These are phyloP conservation scores for Immersiporthe knoxdaviesiana DNA, from an alignment of 2,329 filamentous ascomycete species.

Conservation along the genomic window DNA sequence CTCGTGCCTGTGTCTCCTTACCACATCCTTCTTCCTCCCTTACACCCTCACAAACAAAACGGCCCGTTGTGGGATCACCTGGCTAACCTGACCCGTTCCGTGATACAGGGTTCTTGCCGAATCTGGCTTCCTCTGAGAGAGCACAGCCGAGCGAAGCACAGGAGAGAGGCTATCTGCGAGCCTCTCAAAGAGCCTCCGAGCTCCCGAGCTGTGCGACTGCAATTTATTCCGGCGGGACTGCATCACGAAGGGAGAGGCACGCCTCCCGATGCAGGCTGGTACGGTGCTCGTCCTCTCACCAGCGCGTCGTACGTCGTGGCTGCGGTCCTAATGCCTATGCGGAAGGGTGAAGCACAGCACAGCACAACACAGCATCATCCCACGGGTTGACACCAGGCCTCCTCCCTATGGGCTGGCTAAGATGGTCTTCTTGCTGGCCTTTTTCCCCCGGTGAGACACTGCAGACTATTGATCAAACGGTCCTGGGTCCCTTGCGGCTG, in stretches of 20 bases:
- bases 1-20: conserved; percentile 18
- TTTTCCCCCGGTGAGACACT: neutral
- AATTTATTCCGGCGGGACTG: neutral
- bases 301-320: neutral
- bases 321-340: neutral
- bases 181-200: conserved; percentile 14
- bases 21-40: neutral
- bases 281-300: neutral
- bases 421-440: neutral
- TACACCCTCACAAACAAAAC: conserved; percentile 21
- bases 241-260: neutral
- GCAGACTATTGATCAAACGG: neutral
- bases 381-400: neutral
- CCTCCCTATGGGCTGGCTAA: neutral
- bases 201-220: conserved; percentile 15
- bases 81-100: conserved; percentile 32
- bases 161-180: conserved; percentile 7
- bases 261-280: neutral
- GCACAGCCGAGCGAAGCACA: conserved; percentile 15
- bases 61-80: conserved; percentile 11
- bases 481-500: neutral
- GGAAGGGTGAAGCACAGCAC: neutral
- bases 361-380: neutral
- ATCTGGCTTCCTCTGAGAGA: conserved; percentile 60
- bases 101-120: conserved; percentile 60